Percentiles rank a stretch among this genome's conserved stretches.
Conservation (phyloP, 495 filamentous ascomycete genomes). For the Aspergillus coremiiformis region DNA sequence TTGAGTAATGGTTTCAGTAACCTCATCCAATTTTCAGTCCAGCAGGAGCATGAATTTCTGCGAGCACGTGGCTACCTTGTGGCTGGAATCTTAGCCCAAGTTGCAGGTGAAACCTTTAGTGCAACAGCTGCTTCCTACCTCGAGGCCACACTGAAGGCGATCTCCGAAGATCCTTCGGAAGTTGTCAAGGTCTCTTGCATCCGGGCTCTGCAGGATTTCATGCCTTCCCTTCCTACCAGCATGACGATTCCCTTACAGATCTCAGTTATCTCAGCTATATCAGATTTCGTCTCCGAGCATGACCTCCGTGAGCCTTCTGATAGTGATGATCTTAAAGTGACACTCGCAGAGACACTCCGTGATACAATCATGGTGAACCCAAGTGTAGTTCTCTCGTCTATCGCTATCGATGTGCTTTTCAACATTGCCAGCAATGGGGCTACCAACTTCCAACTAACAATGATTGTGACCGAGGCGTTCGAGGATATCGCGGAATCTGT, state of each 20-base stretch:
- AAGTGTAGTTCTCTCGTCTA: conserved; percentile 58
- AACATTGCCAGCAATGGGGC: conserved; percentile 80
- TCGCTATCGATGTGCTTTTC: conserved; percentile 79
- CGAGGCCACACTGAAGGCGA: conserved; percentile 65
- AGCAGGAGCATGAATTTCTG: conserved; percentile 59
- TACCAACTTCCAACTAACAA: conserved; percentile 74
- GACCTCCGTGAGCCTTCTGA: conserved; percentile 77
- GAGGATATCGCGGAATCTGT: conserved; percentile 73
- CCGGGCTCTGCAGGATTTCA: conserved; percentile 77
- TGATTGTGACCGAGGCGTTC: conserved; percentile 81
- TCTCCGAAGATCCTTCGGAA: conserved; percentile 67
- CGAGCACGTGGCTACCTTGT: conserved; percentile 80
- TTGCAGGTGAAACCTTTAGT: conserved; percentile 46
- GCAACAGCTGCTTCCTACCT: conserved; percentile 55
- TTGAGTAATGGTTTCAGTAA: conserved; percentile 65
- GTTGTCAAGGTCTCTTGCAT: conserved; percentile 89
- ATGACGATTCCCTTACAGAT: conserved; percentile 57
- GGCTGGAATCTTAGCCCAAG: conserved; percentile 62
- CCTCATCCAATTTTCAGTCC: conserved; percentile 71
- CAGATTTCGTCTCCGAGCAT: conserved; percentile 66
- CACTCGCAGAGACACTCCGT: conserved; percentile 79
- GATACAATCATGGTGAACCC: conserved; percentile 74
- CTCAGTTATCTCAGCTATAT: conserved; percentile 66
- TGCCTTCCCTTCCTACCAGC: conserved; percentile 49
- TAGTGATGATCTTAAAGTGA: conserved; percentile 83